Base-by-base conservation (phyloP, 495 filamentous ascomycete species). In the Hypoxylon perforatum region DNA sequence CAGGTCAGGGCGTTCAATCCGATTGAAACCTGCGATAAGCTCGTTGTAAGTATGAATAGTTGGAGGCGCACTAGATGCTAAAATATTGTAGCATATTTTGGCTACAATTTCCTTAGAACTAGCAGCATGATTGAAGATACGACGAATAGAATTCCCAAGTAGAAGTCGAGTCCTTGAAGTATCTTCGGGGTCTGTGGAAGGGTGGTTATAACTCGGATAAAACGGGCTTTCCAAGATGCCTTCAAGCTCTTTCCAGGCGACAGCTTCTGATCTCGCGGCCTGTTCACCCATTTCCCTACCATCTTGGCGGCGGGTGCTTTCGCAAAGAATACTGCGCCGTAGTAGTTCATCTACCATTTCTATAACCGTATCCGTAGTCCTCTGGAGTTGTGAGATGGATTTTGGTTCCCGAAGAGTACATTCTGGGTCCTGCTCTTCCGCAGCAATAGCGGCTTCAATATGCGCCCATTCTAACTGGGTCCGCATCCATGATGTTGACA, bases 11-110 rank as follows among this genome's bases (percentile, higher is more conserved):
- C 81, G 78, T 46, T 80, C 73, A 12, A 87, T 73, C 25, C 77
- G 75, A 36, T 82, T 82, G 44, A 94, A 85, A 23, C 81, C 79
- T 12, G 78, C 66, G 15, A 94, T 82, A 21, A 94, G 78, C 28
- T 81, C 77, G 66, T 92, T 92, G 77, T 88, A 92, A 10, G 87
- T 92, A 30, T 82, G 69, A 14, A 89, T 79, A 51, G 81, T 82
- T 1, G 90, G 90, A 4, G 88, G 82, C 3, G 83, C 73, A 4
- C 75, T 61, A 4, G 81, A 85, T 3, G 84, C 75, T 11, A 92
- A 79, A 2, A 94, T 74, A 73, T 90, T 89, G 68, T 88, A 88
- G 74, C 87, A 91, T 22, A 93, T 82, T 65, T 86, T 88, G 2
- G 80, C 82, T 8, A 89, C 71, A 25, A 78, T 69, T 18, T 77